Evolutionary conservation across 192 early-diverging fungal genomes (phyloP).

Genomic region (Thamnidium elegans): DNA sequence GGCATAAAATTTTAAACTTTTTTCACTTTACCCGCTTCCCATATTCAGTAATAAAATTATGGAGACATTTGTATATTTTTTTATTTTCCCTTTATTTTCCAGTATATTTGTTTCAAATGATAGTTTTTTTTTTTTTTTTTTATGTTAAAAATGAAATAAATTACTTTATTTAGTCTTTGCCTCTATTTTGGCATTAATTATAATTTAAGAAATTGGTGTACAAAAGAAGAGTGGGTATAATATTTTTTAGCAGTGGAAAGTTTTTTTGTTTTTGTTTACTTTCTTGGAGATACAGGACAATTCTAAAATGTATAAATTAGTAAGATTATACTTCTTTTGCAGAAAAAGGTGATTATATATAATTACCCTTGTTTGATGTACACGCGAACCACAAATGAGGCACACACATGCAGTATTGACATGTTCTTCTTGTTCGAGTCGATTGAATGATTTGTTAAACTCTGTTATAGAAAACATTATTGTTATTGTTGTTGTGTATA

Average conservation of each 20-base stretch:
- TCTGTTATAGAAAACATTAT: not conserved
- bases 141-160: too few species aligned
- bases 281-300: constrained; percentile 27
- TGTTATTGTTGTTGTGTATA: not conserved
- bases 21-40: too few species aligned
- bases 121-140: too few species aligned
- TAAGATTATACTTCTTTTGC: too few species aligned
- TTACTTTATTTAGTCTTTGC: too few species aligned
- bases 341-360: not conserved
- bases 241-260: too few species aligned
- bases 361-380: constrained; percentile 34
- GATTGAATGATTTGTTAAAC: not conserved
- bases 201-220: not conserved
- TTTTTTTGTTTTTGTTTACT: not conserved
- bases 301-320: not conserved
- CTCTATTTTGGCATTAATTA: too few species aligned
- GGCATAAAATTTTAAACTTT: too few species aligned
- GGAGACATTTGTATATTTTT: too few species aligned
- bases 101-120: too few species aligned
- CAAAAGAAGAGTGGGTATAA: not conserved
- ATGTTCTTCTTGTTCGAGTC: constrained; percentile 3
- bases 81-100: too few species aligned
- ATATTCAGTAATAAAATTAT: too few species aligned
- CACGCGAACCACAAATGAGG: constrained; percentile 29
- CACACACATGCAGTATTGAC: constrained; percentile 1